These are phyloP conservation scores for Vanrija sp. DNA, from an alignment of 1,284 basidiomycete species.

Conservation along the genomic window DNA sequence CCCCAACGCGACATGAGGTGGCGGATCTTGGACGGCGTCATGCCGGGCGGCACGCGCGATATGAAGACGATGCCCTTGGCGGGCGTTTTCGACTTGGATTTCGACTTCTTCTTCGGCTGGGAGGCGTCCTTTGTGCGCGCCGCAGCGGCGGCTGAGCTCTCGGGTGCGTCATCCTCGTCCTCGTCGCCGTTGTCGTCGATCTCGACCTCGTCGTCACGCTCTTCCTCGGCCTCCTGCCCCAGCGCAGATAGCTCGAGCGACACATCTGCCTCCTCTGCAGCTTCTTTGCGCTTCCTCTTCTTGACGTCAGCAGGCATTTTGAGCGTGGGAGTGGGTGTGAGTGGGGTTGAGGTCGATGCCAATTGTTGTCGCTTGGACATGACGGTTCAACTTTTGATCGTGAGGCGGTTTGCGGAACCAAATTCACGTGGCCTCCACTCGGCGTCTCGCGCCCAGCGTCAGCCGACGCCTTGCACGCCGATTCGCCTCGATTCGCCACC, in stretches of 20 bases:
- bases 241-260: background rate
- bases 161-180: background rate
- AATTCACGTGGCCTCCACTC: background rate
- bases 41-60: constrained; percentile 94
- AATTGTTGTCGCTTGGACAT: background rate
- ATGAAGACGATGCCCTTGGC: constrained; percentile 84
- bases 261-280: background rate
- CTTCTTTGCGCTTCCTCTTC: background rate
- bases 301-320: background rate
- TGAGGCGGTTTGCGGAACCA: background rate
- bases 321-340: background rate
- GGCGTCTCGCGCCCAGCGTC: no score
- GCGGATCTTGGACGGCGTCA: constrained; percentile 94
- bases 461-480: no score
- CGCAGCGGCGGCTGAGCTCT: background rate
- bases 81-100: constrained; percentile 27
- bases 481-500: no score
- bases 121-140: background rate
- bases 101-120: constrained; percentile 19
- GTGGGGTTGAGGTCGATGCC: background rate
- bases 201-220: background rate
- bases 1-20: constrained; percentile 84
- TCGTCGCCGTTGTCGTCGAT: background rate
- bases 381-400: background rate
- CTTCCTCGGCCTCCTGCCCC: background rate